These are phyloP conservation scores for Gymnopus androsaceus DNA, from an alignment of 1,284 basidiomycete genomes.

Conservation along the genomic window DNA sequence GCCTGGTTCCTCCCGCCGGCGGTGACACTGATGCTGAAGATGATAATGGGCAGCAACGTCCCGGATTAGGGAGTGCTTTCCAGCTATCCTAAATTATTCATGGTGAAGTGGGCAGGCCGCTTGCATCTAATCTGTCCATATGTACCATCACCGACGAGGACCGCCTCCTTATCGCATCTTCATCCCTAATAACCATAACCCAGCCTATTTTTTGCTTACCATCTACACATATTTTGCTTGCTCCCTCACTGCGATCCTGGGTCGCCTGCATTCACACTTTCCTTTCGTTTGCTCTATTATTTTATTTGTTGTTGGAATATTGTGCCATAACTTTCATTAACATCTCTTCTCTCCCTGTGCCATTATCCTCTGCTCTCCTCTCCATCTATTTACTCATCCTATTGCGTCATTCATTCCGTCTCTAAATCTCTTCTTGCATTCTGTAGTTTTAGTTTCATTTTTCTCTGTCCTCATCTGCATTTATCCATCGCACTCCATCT, in stretches of 20 bases:
- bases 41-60: conserved; percentile 29
- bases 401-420: not conserved
- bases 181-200: not conserved
- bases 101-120: not conserved
- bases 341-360: not conserved
- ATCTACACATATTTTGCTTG: not conserved
- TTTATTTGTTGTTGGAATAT: conserved; percentile 14
- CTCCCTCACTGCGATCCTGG: not conserved
- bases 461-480: not conserved
- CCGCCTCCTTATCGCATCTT: not conserved
- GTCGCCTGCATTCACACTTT: not conserved
- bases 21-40: conserved; percentile 40
- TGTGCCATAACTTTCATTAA: conserved; percentile 5
- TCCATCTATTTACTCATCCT: not conserved
- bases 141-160: conserved; percentile 7
- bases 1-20: conserved; percentile 35
- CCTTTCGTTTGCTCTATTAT: not conserved
- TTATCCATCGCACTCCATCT: not conserved
- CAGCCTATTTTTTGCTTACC: not conserved
- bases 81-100: conserved; percentile 37
- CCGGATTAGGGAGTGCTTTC: conserved; percentile 58
- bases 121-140: not conserved
- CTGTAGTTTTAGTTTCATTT: not conserved
- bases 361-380: not conserved
- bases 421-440: not conserved